Base-by-base conservation (phyloP, 257 asterid species). In the Solanum piurae region DNA sequence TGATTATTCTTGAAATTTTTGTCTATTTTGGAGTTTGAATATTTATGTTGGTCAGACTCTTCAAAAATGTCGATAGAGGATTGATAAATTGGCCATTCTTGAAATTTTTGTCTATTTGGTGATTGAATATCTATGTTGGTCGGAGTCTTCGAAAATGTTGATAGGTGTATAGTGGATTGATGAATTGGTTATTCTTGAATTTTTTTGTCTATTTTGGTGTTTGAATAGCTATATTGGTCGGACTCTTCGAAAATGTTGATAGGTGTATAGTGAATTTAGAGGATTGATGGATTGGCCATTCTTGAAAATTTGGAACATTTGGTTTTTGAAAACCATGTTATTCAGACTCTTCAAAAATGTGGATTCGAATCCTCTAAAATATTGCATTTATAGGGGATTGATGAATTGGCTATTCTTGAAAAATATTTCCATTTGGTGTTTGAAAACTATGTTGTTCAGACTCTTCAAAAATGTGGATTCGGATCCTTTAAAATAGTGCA, bases 141-240 rank as follows among this genome's bases (percentile, higher is more conserved):
- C 0, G 2, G 46, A 33, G 0, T 72, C 27, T 72, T 37, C 29
- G 0, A 72, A 37, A 74, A 21, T 21, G 0, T 3, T 0, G 6
- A 36, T 2, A 46, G 9, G 12, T 16, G 3, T 23, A 72, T 16
- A 33, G 27, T 4, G 34, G 11, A 74, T 20, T 10, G 44, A 9
- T 75, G 58, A 75, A 75, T 37, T 77, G 84, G 84, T 2, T 2
- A 79, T 44, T 79, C 25, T 14, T 79, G 84, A 77, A 42, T 3
- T n/a, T 77, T 29, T n/a, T 40, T n/a, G 13, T 2, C 10, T 1
- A 18, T 5, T 38, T 23, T 12, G 31, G 33, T 38, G 4, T 76
- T 76, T n/a, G 58, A 37, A 21, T 0, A 4, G 20, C 9, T 34
- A 33, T 18, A 4, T 18, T 18, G 46, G 16, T 72, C 0, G 4